A percentile compares a stretch with the other conserved stretches of the same genome.
phyloP scores from a whole-genome alignment of 208 protist species.

The Crithidia sp. region DNA sequence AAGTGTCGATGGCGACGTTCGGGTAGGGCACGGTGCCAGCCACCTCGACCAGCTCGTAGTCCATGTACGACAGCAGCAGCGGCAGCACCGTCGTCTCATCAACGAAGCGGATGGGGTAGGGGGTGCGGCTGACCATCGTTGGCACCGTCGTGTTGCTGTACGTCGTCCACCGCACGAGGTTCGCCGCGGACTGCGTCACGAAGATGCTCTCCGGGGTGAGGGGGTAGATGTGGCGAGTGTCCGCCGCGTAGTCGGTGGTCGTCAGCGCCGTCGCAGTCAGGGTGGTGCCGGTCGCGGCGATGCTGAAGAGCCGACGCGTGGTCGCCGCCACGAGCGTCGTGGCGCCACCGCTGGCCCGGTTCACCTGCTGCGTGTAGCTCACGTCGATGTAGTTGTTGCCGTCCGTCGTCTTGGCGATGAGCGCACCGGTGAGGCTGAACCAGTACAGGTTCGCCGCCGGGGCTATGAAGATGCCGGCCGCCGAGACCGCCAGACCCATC shows the following conservation, averaged over 20 bases:
- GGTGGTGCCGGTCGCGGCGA: slow-evolving; percentile 20
- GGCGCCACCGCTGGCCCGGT: neutral
- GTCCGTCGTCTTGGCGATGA: slow-evolving; percentile 7
- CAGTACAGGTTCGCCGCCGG: slow-evolving; percentile 34
- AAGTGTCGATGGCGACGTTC: slow-evolving; percentile 22
- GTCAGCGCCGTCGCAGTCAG: slow-evolving; percentile 25
- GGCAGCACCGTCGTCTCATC: slow-evolving; percentile 34
- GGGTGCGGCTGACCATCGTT: slow-evolving; percentile 28
- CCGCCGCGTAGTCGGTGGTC: neutral
- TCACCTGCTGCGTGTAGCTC: neutral
- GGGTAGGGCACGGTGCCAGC: slow-evolving; percentile 32
- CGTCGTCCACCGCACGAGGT: slow-evolving; percentile 42
- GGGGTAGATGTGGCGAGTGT: slow-evolving; percentile 46
- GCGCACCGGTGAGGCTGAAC: slow-evolving; percentile 16
- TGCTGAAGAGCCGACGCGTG: slow-evolving; percentile 6
- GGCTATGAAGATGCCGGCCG: slow-evolving; percentile 30
- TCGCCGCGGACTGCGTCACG: slow-evolving; percentile 29
- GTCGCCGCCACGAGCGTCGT: slow-evolving; percentile 17
- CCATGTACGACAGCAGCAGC: slow-evolving; percentile 25
- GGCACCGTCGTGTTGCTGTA: slow-evolving; percentile 40
- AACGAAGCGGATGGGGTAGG: slow-evolving; percentile 57
- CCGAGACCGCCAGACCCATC: slow-evolving; percentile 22
- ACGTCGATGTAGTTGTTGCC: slow-evolving; percentile 13
- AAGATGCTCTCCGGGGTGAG: slow-evolving; percentile 52
- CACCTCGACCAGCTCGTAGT: slow-evolving; percentile 31